Evolutionary conservation across 306 rosid genomes (phyloP).

Genomic region (Begonia fuchsioides): DNA sequence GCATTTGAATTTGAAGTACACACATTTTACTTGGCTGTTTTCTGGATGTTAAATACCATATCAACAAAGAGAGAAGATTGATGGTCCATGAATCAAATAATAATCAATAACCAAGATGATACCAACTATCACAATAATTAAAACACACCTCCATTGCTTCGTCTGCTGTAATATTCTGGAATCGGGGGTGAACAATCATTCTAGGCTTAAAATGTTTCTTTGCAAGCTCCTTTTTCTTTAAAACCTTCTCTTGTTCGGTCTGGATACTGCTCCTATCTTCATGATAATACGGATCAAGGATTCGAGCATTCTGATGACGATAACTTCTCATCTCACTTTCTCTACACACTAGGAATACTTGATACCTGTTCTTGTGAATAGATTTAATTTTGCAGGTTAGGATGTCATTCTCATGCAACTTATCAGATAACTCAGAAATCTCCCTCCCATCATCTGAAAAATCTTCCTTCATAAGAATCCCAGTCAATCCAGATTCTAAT

Average conservation of each 20-base stretch:
- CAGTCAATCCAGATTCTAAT: constrained; percentile 94
- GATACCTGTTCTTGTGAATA: constrained; percentile 87
- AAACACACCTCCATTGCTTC: constrained; percentile 84
- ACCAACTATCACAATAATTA: constrained; percentile 2
- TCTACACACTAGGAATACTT: constrained; percentile 74
- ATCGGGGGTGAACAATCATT: constrained; percentile 98
- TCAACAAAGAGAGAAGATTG: too few relatives aligned
- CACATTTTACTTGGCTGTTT: too few relatives aligned
- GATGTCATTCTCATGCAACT: constrained; percentile 74
- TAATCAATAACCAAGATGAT: not conserved
- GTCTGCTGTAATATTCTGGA: constrained; percentile 90
- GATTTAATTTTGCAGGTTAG: constrained; percentile 94
- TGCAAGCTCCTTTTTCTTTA: constrained; percentile 83
- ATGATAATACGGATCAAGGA: constrained; percentile 58
- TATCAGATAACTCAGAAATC: constrained; percentile 66
- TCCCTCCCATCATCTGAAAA: constrained; percentile 86
- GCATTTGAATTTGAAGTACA: too few relatives aligned
- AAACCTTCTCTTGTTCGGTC: constrained; percentile 69
- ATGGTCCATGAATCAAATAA: too few relatives aligned
- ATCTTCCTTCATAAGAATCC: constrained; percentile 92
- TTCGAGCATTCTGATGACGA: constrained; percentile 34
- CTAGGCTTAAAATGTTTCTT: constrained; percentile 94
- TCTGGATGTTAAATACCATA: too few relatives aligned
- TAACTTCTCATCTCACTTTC: constrained; percentile 91
- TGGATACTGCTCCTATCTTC: constrained; percentile 75